Base-by-base conservation (phyloP, 139 green algal genomes). In the Picochlorum costavermella region DNA sequence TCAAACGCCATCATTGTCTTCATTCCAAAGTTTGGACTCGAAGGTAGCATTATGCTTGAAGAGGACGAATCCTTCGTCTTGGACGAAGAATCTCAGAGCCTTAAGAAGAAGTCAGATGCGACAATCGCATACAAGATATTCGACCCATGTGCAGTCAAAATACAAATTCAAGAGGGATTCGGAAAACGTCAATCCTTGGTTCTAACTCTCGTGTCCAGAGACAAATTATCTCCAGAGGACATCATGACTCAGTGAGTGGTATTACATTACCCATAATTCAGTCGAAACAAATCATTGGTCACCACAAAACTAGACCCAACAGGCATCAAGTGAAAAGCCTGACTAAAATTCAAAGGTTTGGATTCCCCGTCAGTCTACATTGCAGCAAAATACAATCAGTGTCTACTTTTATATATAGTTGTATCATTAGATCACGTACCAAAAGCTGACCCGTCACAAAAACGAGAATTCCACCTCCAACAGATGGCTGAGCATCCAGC, bases 11-110 rank as follows among this genome's bases (percentile, higher is more conserved):
- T 98, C 5, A 81, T 97, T 20, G 90, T 96, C 14, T 96, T 96
- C 70, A 88, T 98, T 40, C 93, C 92, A 43, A 96, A 96, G 75
- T 98, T 90, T 64, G 93, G 93, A 55, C 97, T 98, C 49, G 93
- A 99, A 68, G 93, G 90, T 0, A 82, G 85, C 1, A 85, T 97
- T 5, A 93, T 80, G 44, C 58, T 83, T 8, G 56, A 48, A n/a
- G 12, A 33, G 17, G 45, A 31, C 5, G 23, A 50, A n/a, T 4
- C 10, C 2, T 78, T 37, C 14, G 17, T 68, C 2, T 69, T 73
- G 29, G 74, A 80, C 33, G 72, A 73, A 3, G 51, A 70, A 33
- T 65, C 67, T 37, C 68, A 81, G 64, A 58, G 40, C 8, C 44
- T 72, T 49, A 56, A 37, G 50, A 69, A 33, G 33, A 74, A 64